Base-by-base conservation (phyloP, 257 asterid species). In the Handroanthus guayacan region DNA sequence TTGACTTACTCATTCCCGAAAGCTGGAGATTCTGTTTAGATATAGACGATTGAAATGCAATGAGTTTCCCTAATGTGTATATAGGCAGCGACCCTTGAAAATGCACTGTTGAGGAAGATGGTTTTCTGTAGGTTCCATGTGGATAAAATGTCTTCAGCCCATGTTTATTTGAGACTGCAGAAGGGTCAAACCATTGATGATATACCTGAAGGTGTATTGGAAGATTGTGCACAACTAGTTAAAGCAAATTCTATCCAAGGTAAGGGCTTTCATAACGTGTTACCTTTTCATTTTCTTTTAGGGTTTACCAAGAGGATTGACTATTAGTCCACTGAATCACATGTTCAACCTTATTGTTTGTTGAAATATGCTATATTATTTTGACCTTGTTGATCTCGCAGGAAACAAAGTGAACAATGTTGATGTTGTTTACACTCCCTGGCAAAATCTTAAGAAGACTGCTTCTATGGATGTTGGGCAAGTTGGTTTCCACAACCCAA, bases 161-260 rank as follows among this genome's bases (percentile, higher is more conserved):
- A 91, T 74, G 97, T 91, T 66, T 91, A 91, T 72, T 82, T 91
- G 81, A 91, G 97, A 79, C 72, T 91, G 88, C 80, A 80, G 50
- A 91, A 84, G 83, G 91, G 90, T 68, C 91, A 85, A 79, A 80
- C 90, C 7, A 57, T 87, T 62, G 97, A 91, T 61, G 88, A 86
- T 72, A 89, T 91, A 86, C 81, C 97, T 34, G 97, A 91, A 76
- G 89, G 87, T 47, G 89, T 91, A 31, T 66, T 89, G 75, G 97
- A 91, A 81, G 97, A 91, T 80, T 91, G 94, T 75, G 91, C 76
- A 12, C 97, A 91, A 62, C 85, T 91, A 38, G 97, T 91, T 78
- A 91, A 91, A 83, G 94, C 97, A 13, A 91, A 91, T 83, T 91
- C 97, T 66, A 91, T 91, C 62, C 95, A 91, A 87, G 97, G 97